phyloP scores from a whole-genome alignment of 345 rosid species.

The Raphanus raphanistrum region DNA sequence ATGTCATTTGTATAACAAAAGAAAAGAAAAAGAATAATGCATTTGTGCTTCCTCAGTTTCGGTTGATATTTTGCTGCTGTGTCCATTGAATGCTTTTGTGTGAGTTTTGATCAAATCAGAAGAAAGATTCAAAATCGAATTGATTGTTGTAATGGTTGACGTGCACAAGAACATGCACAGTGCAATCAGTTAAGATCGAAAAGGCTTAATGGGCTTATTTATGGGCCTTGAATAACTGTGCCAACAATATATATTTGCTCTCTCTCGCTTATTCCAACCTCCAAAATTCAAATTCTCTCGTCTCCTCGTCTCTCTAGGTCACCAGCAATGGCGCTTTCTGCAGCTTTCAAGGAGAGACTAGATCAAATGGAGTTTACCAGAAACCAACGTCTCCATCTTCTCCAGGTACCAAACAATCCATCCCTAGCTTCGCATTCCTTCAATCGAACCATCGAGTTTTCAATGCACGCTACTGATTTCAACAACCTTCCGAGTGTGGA shows the following conservation, averaged over 20 bases:
- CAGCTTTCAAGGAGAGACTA: slow-evolving; percentile 66
- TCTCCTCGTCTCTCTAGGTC: not conserved
- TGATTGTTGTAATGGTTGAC: not conserved
- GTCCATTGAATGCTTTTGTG: not conserved
- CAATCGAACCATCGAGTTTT: slow-evolving; percentile 2
- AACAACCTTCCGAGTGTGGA: not conserved
- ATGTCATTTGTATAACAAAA: slow-evolving; percentile 1
- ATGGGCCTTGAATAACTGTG: not conserved
- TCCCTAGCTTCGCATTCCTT: slow-evolving; percentile 12
- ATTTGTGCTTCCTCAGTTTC: not conserved
- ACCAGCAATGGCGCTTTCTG: slow-evolving; percentile 59
- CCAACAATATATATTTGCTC: not conserved
- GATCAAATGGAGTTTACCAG: slow-evolving; percentile 67
- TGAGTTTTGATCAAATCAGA: not conserved
- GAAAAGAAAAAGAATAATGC: too few species aligned
- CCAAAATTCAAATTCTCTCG: slow-evolving; percentile 11
- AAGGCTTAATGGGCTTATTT: slow-evolving; percentile 20
- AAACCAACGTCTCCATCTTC: slow-evolving; percentile 60
- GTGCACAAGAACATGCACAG: not conserved
- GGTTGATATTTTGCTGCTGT: not conserved
- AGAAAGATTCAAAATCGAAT: not conserved
- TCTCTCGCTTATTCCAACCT: not conserved
- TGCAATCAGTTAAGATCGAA: not conserved
- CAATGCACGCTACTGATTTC: not conserved
- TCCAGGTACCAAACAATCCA: slow-evolving; percentile 46